These are phyloP conservation scores for Oryza meridionalis DNA, from an alignment of 176 grass and related monocot species.

Conservation along the genomic window DNA sequence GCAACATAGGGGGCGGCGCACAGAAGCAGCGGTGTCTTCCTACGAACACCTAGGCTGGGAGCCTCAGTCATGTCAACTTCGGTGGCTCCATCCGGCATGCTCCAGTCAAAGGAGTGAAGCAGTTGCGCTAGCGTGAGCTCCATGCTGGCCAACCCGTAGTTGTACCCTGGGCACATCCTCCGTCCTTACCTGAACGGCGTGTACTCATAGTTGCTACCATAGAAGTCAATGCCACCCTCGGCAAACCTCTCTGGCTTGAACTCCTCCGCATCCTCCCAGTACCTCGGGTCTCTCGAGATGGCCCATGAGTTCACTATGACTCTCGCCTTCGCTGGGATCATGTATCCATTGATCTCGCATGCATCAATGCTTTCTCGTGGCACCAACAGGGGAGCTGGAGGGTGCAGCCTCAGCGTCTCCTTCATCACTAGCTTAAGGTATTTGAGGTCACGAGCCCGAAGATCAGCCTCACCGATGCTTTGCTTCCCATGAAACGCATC, in stretches of 20 bases:
- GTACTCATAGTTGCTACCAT: slow-evolving; percentile 43
- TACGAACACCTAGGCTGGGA: slow-evolving; percentile 7
- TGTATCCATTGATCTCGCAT: slow-evolving; percentile 44
- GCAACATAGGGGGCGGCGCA: not conserved
- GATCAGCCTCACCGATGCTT: slow-evolving; percentile 17
- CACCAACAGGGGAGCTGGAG: slow-evolving; percentile 33
- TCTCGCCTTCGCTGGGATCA: slow-evolving; percentile 43
- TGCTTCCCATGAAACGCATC: slow-evolving; percentile 13
- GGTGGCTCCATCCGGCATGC: slow-evolving; percentile 4
- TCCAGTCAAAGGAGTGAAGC: slow-evolving; percentile 50
- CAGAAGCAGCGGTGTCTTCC: slow-evolving; percentile 35
- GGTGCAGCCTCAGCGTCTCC: not conserved
- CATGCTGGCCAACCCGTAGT: slow-evolving; percentile 40
- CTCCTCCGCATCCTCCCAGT: slow-evolving; percentile 41
- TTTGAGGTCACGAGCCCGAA: not conserved
- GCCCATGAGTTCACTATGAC: slow-evolving; percentile 56
- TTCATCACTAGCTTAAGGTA: slow-evolving; percentile 51
- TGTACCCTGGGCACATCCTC: slow-evolving; percentile 50
- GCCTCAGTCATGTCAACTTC: slow-evolving; percentile 34
- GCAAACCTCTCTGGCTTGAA: slow-evolving; percentile 54
- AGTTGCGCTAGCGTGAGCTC: slow-evolving; percentile 45
- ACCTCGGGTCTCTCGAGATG: slow-evolving; percentile 43
- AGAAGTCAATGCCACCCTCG: slow-evolving; percentile 13
- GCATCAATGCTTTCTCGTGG: slow-evolving; percentile 42
- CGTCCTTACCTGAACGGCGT: slow-evolving; percentile 35